Evolutionary conservation across 2,329 filamentous ascomycete genomes (phyloP).

Genomic region (Zymoseptoria pseudotritici): DNA sequence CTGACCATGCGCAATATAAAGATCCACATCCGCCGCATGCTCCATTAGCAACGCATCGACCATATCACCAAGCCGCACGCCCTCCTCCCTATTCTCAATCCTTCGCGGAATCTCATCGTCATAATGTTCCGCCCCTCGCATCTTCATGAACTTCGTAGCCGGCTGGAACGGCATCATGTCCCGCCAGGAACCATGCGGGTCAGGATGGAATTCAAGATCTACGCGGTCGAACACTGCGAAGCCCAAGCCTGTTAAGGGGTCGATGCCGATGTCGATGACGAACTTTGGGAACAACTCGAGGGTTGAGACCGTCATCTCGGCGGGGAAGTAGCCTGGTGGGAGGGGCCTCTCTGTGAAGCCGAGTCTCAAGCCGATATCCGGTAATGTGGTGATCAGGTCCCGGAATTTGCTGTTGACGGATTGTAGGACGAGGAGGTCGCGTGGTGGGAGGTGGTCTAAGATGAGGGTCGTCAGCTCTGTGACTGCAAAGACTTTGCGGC

Average conservation of each 20-base stretch:
- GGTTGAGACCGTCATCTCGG: background rate
- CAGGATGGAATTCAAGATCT: background rate
- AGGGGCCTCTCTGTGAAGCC: background rate
- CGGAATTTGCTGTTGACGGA: background rate
- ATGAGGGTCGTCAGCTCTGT: background rate
- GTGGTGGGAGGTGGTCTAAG: background rate
- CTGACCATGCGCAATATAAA: conserved; percentile 35
- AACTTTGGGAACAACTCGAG: background rate
- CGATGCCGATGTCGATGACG: background rate
- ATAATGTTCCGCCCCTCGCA: background rate
- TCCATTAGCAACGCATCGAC: conserved; percentile 68
- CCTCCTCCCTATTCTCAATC: background rate
- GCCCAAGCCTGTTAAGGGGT: background rate
- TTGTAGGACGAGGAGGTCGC: background rate
- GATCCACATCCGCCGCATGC: conserved; percentile 73
- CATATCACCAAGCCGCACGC: conserved; percentile 39
- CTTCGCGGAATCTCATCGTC: background rate
- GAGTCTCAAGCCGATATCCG: background rate
- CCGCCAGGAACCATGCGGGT: background rate
- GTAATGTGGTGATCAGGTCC: background rate
- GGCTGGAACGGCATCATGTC: background rate
- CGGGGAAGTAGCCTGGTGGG: background rate
- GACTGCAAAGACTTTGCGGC: background rate
- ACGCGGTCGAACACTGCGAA: background rate
- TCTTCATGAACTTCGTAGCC: background rate